Evolutionary conservation across 352 stramenopile species (phyloP).

Genomic region (Globisporangium camurandrum): DNA sequence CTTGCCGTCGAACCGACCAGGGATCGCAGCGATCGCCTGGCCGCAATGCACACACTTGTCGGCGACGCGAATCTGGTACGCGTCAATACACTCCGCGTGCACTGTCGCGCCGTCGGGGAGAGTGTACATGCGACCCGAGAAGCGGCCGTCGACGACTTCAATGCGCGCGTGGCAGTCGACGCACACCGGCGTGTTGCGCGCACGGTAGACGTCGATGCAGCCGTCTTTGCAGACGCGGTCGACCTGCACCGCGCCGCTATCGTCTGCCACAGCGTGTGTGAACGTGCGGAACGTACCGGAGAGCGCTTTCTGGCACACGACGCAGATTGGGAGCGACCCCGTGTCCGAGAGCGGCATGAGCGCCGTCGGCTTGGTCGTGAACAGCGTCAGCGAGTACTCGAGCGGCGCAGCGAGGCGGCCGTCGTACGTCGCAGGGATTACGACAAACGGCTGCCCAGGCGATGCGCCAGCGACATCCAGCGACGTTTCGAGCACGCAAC

Average conservation of each 20-base stretch:
- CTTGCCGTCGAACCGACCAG: constrained; percentile 67
- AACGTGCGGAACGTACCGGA: constrained; percentile 63
- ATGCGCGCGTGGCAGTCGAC: constrained; percentile 72
- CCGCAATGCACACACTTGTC: constrained; percentile 80
- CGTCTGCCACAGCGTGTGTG: constrained; percentile 43
- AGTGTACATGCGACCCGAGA: constrained; percentile 77
- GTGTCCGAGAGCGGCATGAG: constrained; percentile 57
- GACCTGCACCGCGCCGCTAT: constrained; percentile 43
- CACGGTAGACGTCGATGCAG: constrained; percentile 64
- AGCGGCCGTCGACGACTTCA: constrained; percentile 59
- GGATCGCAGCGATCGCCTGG: constrained; percentile 67
- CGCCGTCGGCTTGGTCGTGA: constrained; percentile 53
- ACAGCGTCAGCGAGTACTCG: constrained; percentile 47
- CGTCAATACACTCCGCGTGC: constrained; percentile 80
- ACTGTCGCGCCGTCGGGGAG: constrained; percentile 67
- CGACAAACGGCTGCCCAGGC: constrained; percentile 41
- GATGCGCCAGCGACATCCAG: constrained; percentile 25
- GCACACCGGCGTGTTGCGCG: constrained; percentile 68
- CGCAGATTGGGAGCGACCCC: constrained; percentile 50
- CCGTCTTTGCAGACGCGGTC: constrained; percentile 72
- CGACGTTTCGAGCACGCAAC: constrained; percentile 48
- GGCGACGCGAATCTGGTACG: constrained; percentile 73
- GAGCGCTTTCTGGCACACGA: constrained; percentile 53
- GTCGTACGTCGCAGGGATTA: constrained; percentile 69
- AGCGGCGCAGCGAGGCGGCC: constrained; percentile 39